These are phyloP conservation scores for California macrophylla DNA, from an alignment of 441 rosid genomes.

Conservation along the genomic window DNA sequence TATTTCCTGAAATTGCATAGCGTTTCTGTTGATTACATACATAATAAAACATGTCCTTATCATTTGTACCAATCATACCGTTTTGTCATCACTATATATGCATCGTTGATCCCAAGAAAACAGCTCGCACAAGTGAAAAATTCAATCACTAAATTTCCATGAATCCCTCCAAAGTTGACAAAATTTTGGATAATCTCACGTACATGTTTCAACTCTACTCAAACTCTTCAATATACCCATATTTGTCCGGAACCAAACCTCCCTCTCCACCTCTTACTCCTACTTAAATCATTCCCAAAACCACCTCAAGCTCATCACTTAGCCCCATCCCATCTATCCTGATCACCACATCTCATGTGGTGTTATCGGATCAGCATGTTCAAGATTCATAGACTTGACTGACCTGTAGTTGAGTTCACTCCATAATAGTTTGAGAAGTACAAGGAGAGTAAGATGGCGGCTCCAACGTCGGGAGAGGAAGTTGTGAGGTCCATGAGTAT, in stretches of 20 bases:
- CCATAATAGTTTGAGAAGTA: neutral
- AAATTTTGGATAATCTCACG: neutral
- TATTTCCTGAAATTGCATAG: too few species aligned
- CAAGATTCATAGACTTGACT: too few species aligned
- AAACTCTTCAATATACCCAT: neutral
- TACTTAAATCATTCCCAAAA: neutral
- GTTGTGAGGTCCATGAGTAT: constrained; percentile 4
- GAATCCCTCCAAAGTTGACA: neutral
- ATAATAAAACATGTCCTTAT: too few species aligned
- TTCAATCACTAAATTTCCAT: neutral
- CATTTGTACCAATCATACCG: neutral
- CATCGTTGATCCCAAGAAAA: neutral
- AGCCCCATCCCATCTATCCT: too few species aligned
- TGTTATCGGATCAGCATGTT: too few species aligned
- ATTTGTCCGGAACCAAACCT: neutral
- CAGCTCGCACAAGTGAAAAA: neutral
- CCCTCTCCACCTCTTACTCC: neutral
- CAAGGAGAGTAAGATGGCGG: constrained; percentile 12
- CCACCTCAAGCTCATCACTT: too few species aligned
- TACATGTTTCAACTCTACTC: neutral
- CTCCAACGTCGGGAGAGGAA: constrained; percentile 16
- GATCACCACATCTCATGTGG: too few species aligned
- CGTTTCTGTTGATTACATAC: neutral
- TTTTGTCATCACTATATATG: neutral
- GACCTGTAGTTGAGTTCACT: too few species aligned